phyloP scores from a whole-genome alignment of 1,284 basidiomycete genomes.

The Spongiforma sp. region DNA sequence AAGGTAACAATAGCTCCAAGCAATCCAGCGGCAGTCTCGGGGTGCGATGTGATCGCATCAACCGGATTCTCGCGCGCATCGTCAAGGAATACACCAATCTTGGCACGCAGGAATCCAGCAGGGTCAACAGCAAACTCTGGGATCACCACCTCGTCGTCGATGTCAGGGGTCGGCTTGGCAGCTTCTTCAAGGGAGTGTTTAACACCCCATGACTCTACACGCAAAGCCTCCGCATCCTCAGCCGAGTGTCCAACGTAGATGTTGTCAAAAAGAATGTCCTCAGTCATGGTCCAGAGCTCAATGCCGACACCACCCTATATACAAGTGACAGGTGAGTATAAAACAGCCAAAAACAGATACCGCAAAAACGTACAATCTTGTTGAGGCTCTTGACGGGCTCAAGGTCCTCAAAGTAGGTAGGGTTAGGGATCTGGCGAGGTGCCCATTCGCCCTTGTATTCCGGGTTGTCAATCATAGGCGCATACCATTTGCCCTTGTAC shows the following conservation, averaged over 20 bases:
- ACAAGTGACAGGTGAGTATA: conserved; percentile 13
- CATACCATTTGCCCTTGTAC: conserved; percentile 97
- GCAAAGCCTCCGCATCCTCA: conserved; percentile 82
- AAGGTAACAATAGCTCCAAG: conserved; percentile 75
- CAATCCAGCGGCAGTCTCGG: conserved; percentile 84
- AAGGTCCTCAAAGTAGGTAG: conserved; percentile 89
- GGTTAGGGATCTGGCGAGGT: conserved; percentile 93
- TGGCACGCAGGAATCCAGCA: conserved; percentile 77
- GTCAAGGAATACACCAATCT: conserved; percentile 77
- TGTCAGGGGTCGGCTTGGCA: conserved; percentile 48
- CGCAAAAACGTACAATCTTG: conserved; percentile 67
- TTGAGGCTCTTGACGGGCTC: conserved; percentile 84
- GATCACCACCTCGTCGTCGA: conserved; percentile 54
- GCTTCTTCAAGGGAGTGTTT: conserved; percentile 76
- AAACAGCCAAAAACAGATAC: not conserved
- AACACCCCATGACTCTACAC: conserved; percentile 83
- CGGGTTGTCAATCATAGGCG: conserved; percentile 95
- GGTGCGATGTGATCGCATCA: conserved; percentile 78
- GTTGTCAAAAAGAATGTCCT: conserved; percentile 96
- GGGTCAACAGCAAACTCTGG: conserved; percentile 75
- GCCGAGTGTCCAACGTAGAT: conserved; percentile 91
- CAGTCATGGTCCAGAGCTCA: conserved; percentile 99
- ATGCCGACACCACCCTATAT: conserved; percentile 90
- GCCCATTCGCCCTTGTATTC: conserved; percentile 97
- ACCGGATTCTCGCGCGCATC: conserved; percentile 75